Evolutionary conservation across 2,329 filamentous ascomycete genomes (phyloP), one percentile per base, ranked within the genome.

Genomic region (Fonsecaea multimorphosa): DNA sequence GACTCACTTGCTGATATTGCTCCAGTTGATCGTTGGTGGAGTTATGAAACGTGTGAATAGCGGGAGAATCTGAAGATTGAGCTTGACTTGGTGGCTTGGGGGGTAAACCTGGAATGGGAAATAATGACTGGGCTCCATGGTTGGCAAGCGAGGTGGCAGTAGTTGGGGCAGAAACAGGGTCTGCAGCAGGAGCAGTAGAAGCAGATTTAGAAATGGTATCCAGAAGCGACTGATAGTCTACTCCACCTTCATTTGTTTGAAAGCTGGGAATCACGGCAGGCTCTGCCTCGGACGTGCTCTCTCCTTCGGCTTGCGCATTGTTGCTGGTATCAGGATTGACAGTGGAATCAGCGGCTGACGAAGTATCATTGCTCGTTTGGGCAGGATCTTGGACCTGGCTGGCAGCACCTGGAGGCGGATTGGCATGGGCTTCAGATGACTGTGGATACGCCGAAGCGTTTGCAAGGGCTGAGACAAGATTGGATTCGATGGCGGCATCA

Each of bases 171-270:
- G 68, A 71, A 56, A 72, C 36, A 58, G 63, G 69, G 49, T 74
- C 73, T 58, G 71, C 71, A 58, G 67, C 55, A 64, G 74, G 70
- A 68, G 74, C 72, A 69, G 73, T 73, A 62, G 74, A 73, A 63
- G 72, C 71, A 63, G 75, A 76, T 54, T 77, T 75, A 65, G 79
- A 77, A 40, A 82, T 76, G 72, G 81, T 82, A 75, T 82, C 80
- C 72, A 83, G 77, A 63, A 83, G 73, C 63, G 76, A 79, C 73
- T 83, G 80, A 71, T 80, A 81, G 72, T 82, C 79, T 72, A 83
- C 78, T 66, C 79, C 81, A 61, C 73, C 74, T 68, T 78, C 52
- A 57, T 53, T 44, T 32, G 62, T 46, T 31, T 61, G 61, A 52
- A 61, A 40, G 44, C 59, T 56, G 44, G 62, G 53, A 22, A 66